These are phyloP conservation scores for Hyaloperonospora arabidopsidis DNA, from an alignment of 352 stramenopile species.

Conservation along the genomic window DNA sequence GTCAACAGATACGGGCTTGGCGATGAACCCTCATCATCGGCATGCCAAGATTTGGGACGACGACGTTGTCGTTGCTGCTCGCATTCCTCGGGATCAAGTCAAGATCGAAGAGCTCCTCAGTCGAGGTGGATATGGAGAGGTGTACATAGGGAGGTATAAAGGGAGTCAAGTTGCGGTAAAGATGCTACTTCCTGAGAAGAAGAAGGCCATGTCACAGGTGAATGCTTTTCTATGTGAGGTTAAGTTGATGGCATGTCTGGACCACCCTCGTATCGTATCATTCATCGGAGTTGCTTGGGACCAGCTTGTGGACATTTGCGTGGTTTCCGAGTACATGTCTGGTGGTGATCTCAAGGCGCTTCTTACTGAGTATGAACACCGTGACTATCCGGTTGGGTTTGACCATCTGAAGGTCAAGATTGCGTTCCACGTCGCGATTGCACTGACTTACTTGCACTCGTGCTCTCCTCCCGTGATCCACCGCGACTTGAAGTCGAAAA, in stretches of 20 bases:
- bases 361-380: constrained; percentile 22
- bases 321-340: constrained; percentile 48
- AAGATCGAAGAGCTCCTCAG: constrained; percentile 10
- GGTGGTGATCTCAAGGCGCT: constrained; percentile 30
- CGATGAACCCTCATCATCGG: constrained; percentile 8
- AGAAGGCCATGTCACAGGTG: constrained; percentile 19
- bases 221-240: constrained; percentile 22
- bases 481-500: constrained; percentile 37
- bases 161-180: constrained; percentile 22
- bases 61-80: constrained; percentile 24
- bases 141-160: constrained; percentile 21
- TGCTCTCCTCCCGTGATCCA: constrained; percentile 32
- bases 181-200: constrained; percentile 20
- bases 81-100: constrained; percentile 19
- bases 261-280: constrained; percentile 34
- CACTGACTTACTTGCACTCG: constrained; percentile 38
- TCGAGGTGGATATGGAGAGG: constrained; percentile 19
- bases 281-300: constrained; percentile 45
- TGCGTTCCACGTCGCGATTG: constrained; percentile 25
- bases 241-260: constrained; percentile 20
- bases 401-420: constrained; percentile 32
- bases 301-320: constrained; percentile 29
- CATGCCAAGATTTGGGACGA: constrained; percentile 32
- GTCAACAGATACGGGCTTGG: no score
- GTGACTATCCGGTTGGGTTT: constrained; percentile 18